Evolutionary conservation across 73 alveolate species (phyloP).

Genomic region (Blepharisma stoltei): DNA sequence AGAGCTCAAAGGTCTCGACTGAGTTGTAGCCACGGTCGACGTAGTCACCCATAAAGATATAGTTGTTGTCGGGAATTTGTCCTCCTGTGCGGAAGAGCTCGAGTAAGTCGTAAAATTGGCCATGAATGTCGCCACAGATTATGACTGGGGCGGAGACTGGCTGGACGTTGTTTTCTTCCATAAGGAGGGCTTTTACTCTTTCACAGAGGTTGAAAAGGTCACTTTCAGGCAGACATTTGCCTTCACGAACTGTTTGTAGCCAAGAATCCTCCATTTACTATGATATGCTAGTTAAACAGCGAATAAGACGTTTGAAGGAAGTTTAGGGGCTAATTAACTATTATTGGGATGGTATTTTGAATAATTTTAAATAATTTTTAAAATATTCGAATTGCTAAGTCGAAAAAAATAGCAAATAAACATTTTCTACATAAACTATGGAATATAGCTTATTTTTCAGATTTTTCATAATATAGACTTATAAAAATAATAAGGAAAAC

Average conservation of each 20-base stretch:
- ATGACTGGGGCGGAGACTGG: slow-evolving; percentile 96
- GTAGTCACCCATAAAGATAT: slow-evolving; percentile 90
- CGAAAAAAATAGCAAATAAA: too few relatives aligned
- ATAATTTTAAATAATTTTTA: too few relatives aligned
- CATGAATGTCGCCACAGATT: slow-evolving; percentile 97
- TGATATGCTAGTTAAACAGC: too few relatives aligned
- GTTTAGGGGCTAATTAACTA: too few relatives aligned
- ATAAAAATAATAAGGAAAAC: too few relatives aligned
- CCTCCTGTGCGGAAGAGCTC: slow-evolving; percentile 77
- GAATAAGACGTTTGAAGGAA: too few relatives aligned
- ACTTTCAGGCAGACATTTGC: slow-evolving; percentile 76
- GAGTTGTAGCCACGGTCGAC: slow-evolving; percentile 89
- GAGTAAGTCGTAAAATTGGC: slow-evolving; percentile 89
- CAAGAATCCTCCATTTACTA: slow-evolving; percentile 67
- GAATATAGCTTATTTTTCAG: too few relatives aligned
- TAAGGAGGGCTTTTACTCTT: slow-evolving; percentile 71
- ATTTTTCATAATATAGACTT: too few relatives aligned
- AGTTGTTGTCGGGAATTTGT: slow-evolving; percentile 55
- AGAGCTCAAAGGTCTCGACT: slow-evolving; percentile 81
- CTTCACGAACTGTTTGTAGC: slow-evolving; percentile 69
- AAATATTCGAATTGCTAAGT: too few relatives aligned
- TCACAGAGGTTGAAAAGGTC: slow-evolving; percentile 87
- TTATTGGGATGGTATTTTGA: too few relatives aligned
- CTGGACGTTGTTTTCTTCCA: slow-evolving; percentile 93
- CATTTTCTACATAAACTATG: too few relatives aligned